These are phyloP conservation scores for Solanum sejunctum DNA, from an alignment of 257 asterid genomes.

Conservation along the genomic window DNA sequence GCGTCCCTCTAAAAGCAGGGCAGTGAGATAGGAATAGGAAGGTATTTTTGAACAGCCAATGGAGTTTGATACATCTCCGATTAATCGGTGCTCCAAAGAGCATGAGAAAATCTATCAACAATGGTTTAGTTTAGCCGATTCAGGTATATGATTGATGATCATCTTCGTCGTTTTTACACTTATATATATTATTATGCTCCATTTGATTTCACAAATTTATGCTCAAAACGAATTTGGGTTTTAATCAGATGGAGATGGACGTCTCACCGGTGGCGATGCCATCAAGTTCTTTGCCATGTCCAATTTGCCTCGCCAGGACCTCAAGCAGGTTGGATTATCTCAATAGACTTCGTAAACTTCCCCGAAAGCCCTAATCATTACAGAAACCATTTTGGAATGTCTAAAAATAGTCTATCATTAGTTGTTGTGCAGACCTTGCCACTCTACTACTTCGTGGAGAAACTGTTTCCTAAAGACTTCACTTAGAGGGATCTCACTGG, in stretches of 20 bases:
- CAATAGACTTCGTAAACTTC: too few relatives aligned
- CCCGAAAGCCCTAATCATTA: too few relatives aligned
- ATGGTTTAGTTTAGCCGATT: constrained; percentile 77
- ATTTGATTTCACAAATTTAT: background rate
- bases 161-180: background rate
- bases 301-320: constrained; percentile 81
- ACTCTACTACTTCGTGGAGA: too few relatives aligned
- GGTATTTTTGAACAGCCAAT: constrained; percentile 5
- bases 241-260: constrained; percentile 79
- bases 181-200: background rate
- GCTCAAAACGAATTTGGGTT: background rate
- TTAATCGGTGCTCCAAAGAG: constrained; percentile 70
- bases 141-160: constrained; percentile 27
- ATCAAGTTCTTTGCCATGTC: constrained; percentile 80
- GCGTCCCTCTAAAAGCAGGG: background rate
- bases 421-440: too few relatives aligned
- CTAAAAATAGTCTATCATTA: too few relatives aligned
- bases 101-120: constrained; percentile 73
- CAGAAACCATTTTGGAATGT: too few relatives aligned
- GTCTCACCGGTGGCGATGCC: constrained; percentile 80
- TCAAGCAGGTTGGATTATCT: constrained; percentile 42
- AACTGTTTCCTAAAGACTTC: too few relatives aligned
- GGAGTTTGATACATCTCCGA: constrained; percentile 83
- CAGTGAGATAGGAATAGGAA: background rate
- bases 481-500: too few relatives aligned